Conservation (phyloP, 2,329 filamentous ascomycete genomes). For the Gaeumannomyces sp. region DNA sequence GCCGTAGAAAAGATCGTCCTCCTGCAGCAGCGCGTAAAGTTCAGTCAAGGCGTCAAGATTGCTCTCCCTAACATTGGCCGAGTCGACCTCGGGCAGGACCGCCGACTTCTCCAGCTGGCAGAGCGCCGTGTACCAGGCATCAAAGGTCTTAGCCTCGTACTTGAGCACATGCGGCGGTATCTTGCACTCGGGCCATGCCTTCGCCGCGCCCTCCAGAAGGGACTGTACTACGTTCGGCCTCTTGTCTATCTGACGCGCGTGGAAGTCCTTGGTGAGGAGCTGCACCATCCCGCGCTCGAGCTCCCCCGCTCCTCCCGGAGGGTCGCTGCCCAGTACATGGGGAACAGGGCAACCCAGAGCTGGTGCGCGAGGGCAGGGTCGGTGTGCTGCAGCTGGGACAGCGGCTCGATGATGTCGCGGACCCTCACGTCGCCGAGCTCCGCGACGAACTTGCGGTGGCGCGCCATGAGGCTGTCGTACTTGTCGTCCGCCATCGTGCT, state of each 20-base stretch:
- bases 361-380: slow-evolving; percentile 77
- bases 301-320: slow-evolving; percentile 82
- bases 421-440: slow-evolving; percentile 83
- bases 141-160: slow-evolving; percentile 87
- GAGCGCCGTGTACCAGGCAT: slow-evolving; percentile 94
- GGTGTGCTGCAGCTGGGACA: slow-evolving; percentile 87
- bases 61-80: slow-evolving; percentile 78
- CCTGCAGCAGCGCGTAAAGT: slow-evolving; percentile 81
- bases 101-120: slow-evolving; percentile 86
- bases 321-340: slow-evolving; percentile 86
- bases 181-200: slow-evolving; percentile 80
- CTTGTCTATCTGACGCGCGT: slow-evolving; percentile 88
- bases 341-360: slow-evolving; percentile 87
- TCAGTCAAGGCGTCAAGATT: slow-evolving; percentile 95
- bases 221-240: slow-evolving; percentile 94
- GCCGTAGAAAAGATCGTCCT: slow-evolving; percentile 96
- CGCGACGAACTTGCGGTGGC: slow-evolving; percentile 74
- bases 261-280: slow-evolving; percentile 89
- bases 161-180: slow-evolving; percentile 95
- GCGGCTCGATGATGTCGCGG: slow-evolving; percentile 81
- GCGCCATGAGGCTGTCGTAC: slow-evolving; percentile 70
- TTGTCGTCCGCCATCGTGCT: slow-evolving; percentile 74
- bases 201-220: slow-evolving; percentile 79
- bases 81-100: slow-evolving; percentile 78
- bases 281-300: slow-evolving; percentile 87